Evolutionary conservation across 2,329 filamentous ascomycete species (phyloP).

Genomic region (Exophiala sp.): DNA sequence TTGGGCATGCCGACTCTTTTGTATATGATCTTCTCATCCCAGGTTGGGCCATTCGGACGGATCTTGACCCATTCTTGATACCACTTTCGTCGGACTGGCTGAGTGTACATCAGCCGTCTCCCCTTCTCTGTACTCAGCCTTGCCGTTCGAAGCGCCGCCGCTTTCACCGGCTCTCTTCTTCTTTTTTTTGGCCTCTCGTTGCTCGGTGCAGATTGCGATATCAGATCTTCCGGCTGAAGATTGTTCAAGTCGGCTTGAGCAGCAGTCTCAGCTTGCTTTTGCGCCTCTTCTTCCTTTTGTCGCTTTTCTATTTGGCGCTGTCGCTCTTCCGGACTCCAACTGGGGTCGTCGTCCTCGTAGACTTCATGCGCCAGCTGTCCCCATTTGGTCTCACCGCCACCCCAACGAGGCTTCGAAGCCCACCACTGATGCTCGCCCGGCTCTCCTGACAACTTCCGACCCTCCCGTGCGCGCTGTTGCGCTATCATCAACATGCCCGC

Average conservation of each 20-base stretch:
- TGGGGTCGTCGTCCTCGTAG: conserved; percentile 28
- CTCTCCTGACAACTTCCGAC: conserved; percentile 40
- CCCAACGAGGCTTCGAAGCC: conserved; percentile 52
- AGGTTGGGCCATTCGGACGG: conserved; percentile 21
- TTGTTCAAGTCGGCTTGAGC: conserved; percentile 17
- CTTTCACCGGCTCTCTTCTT: conserved; percentile 24
- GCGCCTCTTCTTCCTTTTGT: conserved; percentile 20
- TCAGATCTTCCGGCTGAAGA: conserved; percentile 22
- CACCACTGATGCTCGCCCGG: conserved; percentile 57
- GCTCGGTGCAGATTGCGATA: conserved; percentile 11
- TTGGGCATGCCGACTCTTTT: conserved; percentile 21
- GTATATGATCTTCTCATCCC: conserved; percentile 28
- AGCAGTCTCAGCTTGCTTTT: conserved; percentile 14
- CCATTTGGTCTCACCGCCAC: conserved; percentile 42
- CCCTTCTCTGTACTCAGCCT: conserved; percentile 26
- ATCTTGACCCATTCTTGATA: conserved; percentile 27
- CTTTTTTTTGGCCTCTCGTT: conserved; percentile 32
- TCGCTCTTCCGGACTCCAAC: conserved; percentile 34
- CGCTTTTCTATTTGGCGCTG: conserved; percentile 26
- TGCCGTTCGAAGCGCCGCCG: conserved; percentile 7
- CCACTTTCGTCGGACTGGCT: conserved; percentile 27
- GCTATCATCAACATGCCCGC: conserved; percentile 53
- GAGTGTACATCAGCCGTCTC: conserved; percentile 22
- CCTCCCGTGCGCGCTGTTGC: conserved; percentile 55
- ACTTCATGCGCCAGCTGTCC: conserved; percentile 29